Evolutionary conservation across 1,139 yeast species (phyloP), one percentile per base, ranked within the genome.

Genomic region (Candida pseudoviswanathii): DNA sequence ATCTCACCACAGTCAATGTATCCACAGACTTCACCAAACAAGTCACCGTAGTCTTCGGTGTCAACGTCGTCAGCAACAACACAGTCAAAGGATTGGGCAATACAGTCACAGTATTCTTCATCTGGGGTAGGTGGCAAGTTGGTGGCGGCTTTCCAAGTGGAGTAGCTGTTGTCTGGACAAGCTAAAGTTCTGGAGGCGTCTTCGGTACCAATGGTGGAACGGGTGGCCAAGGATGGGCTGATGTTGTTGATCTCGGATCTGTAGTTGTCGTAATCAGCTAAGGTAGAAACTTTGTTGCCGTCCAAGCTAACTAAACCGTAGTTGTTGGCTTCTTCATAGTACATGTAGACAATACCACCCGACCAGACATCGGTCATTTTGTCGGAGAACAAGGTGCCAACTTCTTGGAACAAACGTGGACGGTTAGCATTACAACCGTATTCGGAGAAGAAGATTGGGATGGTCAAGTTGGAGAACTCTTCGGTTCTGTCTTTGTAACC

Each of bases 321-420:
- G 58, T 86, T 70, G 70, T 89, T 89, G 48, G 74, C 83, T 70
- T 89, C 96, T 72, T 89, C 85, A 70, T 84, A 86, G 71, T 86
- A 89, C 95, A 89, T 88, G 73, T 89, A 89, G 39, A 85, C 96
- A 62, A 89, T 82, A 59, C 96, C 96, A 55, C 96, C 96, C 41
- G 96, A 89, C 95, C 96, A 89, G 45, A 87, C 88, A 52, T 78
- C 81, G 24, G 80, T 73, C 79, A 75, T 75, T 29, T 72, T 58
- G 30, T 54, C 57, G 39, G 70, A 60, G 62, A 67, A 75, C 49
- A 75, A 61, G 61, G 86, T 82, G 60, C 68, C 71, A 46, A 79
- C 94, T 80, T 82, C 96, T 51, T 79, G 78, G 66, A 86, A 63
- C 49, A 82, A 75, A 75, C 92, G 80, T 62, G 91, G 90, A 29